A percentile compares a stretch with the other conserved stretches of the same genome.
Conservation (phyloP, 2,329 filamentous ascomycete species). For the Acrocalymma vagum region DNA sequence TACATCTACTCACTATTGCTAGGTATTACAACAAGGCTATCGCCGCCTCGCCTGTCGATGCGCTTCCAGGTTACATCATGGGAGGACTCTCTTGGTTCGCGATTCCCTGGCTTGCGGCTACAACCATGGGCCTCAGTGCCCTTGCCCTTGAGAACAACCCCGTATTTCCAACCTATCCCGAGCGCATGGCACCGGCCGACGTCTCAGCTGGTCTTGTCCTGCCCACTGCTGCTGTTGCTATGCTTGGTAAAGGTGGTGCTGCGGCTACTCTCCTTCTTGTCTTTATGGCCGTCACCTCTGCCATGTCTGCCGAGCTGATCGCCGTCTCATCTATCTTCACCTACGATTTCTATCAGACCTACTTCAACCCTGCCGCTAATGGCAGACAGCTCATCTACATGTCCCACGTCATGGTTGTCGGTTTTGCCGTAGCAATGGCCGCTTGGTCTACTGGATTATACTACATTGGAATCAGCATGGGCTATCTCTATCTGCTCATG, state of each 20-base stretch:
- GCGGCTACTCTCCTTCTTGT: slow-evolving; percentile 80
- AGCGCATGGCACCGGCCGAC: slow-evolving; percentile 76
- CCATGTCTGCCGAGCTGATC: slow-evolving; percentile 83
- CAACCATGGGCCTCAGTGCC: slow-evolving; percentile 85
- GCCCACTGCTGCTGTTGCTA: slow-evolving; percentile 82
- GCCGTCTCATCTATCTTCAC: slow-evolving; percentile 89
- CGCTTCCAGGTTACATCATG: slow-evolving; percentile 86
- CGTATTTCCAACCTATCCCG: slow-evolving; percentile 75
- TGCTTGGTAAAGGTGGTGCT: slow-evolving; percentile 84
- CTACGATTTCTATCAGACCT: slow-evolving; percentile 88
- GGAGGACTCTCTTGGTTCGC: slow-evolving; percentile 92
- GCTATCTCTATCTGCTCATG: slow-evolving; percentile 90
- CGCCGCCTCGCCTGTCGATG: slow-evolving; percentile 83
- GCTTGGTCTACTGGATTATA: slow-evolving; percentile 77
- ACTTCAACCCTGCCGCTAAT: slow-evolving; percentile 79
- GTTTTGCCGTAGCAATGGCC: slow-evolving; percentile 81
- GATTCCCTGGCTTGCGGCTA: slow-evolving; percentile 89
- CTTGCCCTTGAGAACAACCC: slow-evolving; percentile 80
- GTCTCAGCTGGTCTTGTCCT: slow-evolving; percentile 85
- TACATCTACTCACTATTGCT: no score
- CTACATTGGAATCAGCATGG: slow-evolving; percentile 77
- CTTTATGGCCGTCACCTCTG: slow-evolving; percentile 90
- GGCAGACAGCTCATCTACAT: slow-evolving; percentile 82
- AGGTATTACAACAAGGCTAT: slow-evolving; percentile 96
- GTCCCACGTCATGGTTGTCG: slow-evolving; percentile 75